Evolutionary conservation across 306 rosid genomes (phyloP).

Genomic region (Sphenostylis stenocarpa): DNA sequence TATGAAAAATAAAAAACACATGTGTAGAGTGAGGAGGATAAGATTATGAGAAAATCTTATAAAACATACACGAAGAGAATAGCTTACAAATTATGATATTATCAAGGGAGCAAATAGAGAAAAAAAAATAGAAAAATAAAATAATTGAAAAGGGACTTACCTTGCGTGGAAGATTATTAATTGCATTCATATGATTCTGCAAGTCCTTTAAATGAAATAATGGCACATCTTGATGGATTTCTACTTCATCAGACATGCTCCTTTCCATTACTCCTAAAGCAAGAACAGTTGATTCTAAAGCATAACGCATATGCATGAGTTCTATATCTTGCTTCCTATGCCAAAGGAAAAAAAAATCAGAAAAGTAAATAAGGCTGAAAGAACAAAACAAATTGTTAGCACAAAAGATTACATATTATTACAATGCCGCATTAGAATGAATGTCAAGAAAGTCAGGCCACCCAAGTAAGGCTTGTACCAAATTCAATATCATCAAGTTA

Average conservation of each 20-base stretch:
- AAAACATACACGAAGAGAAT: constrained; percentile 26
- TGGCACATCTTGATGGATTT: constrained; percentile 53
- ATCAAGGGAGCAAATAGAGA: too few species aligned
- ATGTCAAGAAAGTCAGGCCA: constrained; percentile 25
- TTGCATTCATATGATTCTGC: constrained; percentile 84
- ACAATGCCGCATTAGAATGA: constrained; percentile 20
- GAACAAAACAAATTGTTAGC: too few species aligned
- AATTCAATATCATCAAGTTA: not conserved
- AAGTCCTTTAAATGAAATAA: constrained; percentile 74
- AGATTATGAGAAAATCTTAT: constrained; percentile 15
- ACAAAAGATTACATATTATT: too few species aligned
- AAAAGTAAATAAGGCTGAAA: constrained; percentile 15
- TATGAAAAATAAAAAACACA: constrained; percentile 8
- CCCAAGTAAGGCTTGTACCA: not conserved
- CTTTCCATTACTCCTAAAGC: constrained; percentile 87
- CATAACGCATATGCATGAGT: constrained; percentile 98
- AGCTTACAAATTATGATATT: too few species aligned
- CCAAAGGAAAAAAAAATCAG: constrained; percentile 39
- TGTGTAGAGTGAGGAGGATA: constrained; percentile 17
- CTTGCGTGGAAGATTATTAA: constrained; percentile 84
- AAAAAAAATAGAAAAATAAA: constrained; percentile 23
- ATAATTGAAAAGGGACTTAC: constrained; percentile 44
- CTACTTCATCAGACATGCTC: constrained; percentile 51
- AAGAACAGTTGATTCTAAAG: constrained; percentile 82
- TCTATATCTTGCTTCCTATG: constrained; percentile 91